These are phyloP conservation scores for Narthecium ossifragum DNA, from an alignment of 106 monocot genomes.

Conservation along the genomic window DNA sequence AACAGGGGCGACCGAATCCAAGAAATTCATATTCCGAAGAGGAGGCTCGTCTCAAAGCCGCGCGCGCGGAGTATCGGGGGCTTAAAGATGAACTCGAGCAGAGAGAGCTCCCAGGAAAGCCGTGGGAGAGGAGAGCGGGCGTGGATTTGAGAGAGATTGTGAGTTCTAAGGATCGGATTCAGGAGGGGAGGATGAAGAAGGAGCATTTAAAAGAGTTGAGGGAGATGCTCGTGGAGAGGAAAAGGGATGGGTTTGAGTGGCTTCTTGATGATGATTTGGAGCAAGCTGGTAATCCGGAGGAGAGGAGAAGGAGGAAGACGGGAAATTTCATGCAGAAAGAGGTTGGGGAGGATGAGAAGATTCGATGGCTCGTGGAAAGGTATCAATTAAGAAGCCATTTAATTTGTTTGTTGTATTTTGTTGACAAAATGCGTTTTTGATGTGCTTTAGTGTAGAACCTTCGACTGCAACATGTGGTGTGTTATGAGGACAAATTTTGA, in stretches of 20 bases:
- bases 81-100: constrained; percentile 32
- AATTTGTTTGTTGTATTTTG: not conserved
- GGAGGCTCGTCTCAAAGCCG: constrained; percentile 34
- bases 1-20: constrained; percentile 12
- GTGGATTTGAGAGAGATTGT: constrained; percentile 14
- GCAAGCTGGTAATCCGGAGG: constrained; percentile 4
- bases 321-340: not conserved
- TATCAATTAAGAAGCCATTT: no score
- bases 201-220: constrained; percentile 70
- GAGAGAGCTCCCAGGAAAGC: constrained; percentile 27
- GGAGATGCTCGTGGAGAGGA: constrained; percentile 61
- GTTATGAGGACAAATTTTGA: not conserved
- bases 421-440: not conserved
- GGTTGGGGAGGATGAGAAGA: constrained; percentile 54
- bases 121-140: constrained; percentile 41
- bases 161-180: constrained; percentile 1
- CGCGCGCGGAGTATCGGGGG: constrained; percentile 52
- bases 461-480: no score
- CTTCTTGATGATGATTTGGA: constrained; percentile 68
- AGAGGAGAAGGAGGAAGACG: not conserved
- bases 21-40: constrained; percentile 33
- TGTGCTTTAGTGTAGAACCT: not conserved
- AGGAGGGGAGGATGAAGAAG: constrained; percentile 26
- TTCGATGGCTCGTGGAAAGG: constrained; percentile 59
- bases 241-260: constrained; percentile 38